A percentile compares a stretch with the other conserved stretches of the same genome.
Conservation (phyloP, 2,329 filamentous ascomycete species). For the Phialophora tarda region DNA sequence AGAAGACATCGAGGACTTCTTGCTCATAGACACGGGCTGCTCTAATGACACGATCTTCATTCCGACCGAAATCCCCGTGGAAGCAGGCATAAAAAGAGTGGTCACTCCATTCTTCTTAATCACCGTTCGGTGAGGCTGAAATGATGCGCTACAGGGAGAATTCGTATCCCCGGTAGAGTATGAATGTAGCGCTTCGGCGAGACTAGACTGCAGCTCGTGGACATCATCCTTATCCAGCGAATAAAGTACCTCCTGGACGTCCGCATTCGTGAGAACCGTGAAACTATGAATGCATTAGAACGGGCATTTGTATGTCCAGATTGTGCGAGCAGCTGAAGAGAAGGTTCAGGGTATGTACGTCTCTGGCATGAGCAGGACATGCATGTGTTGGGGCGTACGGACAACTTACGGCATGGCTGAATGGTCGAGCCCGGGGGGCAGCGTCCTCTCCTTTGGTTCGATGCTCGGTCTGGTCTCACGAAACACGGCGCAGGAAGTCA, state of each 20-base stretch:
- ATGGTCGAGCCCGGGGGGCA: no score
- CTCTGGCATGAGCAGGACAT: not conserved
- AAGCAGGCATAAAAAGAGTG: conserved; percentile 71
- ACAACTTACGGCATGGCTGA: conserved; percentile 2
- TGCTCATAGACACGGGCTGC: conserved; percentile 37
- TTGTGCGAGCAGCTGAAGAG: not conserved
- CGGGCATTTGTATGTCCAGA: not conserved
- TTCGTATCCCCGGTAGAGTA: conserved; percentile 68
- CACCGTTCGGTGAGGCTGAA: conserved; percentile 66
- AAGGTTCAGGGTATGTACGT: not conserved
- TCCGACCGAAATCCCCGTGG: conserved; percentile 63
- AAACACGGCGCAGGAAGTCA: not conserved
- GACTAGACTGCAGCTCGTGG: conserved; percentile 60
- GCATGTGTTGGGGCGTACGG: not conserved
- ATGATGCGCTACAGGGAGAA: conserved; percentile 62
- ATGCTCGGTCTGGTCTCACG: not conserved
- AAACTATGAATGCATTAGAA: conserved; percentile 43
- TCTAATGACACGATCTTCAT: conserved; percentile 68
- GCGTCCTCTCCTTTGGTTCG: not conserved
- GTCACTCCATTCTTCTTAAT: conserved; percentile 66
- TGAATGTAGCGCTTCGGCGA: conserved; percentile 66
- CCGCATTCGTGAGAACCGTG: conserved; percentile 62
- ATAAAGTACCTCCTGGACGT: conserved; percentile 62
- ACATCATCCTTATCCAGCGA: conserved; percentile 64
- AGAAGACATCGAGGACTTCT: conserved; percentile 33